Evolutionary conservation across 2,329 filamentous ascomycete genomes (phyloP), one percentile per base, ranked within the genome.

Genomic region (Stagonosporopsis cucurbitacearum): DNA sequence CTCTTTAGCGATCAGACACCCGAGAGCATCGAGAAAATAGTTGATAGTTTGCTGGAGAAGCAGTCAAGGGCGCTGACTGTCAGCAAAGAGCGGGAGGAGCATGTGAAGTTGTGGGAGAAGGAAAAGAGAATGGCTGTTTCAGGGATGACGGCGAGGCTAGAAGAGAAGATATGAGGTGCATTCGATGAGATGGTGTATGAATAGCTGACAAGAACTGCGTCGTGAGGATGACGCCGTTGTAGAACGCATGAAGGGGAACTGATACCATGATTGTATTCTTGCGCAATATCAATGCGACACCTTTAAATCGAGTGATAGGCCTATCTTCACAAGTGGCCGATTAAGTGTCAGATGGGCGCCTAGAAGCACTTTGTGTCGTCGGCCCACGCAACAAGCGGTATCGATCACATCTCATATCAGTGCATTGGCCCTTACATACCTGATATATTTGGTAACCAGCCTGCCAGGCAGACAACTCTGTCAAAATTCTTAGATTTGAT

Each of bases 61-160:
- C 78, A 80, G 69, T 68, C 66, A 36, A 59, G 64, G 17, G 67
- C 67, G 2, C 44, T 61, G 15, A 39, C 50, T 50, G 64, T 54
- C 44, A 64, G 66, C 7, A 11, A 56, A 42, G 63, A 72, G 58
- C 62, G 68, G 6, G 67, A 70, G 35, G 46, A 55, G 5, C 62
- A 67, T 52, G 28, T 59, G 3, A 33, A 33, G 19, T 46, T 69
- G 54, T 59, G 66, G 32, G 63, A 63, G 52, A 53, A 40, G 17
- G 43, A 36, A 12, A 50, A 43, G 47, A 57, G 56, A 42, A 64
- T 58, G 1, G 23, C 45, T 4, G 59, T 77, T 8, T 68, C 61
- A 15, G 74, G 74, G 9, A 72, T 74, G 73, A 73, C 69, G 36
- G 68, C 65, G 7, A 33, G 58, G 28, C 45, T 77, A 42, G 72